Evolutionary conservation across 306 rosid genomes (phyloP), one percentile per base, ranked within the genome.

Genomic region (Coriaria nepalensis): DNA sequence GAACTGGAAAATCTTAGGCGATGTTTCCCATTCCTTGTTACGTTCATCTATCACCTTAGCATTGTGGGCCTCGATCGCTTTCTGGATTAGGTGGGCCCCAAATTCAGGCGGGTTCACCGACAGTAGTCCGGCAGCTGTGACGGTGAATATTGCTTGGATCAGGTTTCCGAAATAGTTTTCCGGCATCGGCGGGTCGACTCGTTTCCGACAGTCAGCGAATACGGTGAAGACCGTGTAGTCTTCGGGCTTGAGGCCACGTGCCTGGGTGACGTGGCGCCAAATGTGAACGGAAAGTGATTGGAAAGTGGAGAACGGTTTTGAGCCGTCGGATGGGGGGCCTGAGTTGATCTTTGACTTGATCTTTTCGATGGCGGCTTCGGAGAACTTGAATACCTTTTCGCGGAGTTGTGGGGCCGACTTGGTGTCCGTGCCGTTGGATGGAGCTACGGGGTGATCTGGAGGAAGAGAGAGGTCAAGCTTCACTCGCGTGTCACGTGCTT

Each of bases 211-310:
- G 33, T 90, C 98, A 4, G 64, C 94, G n/a, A 90, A 90, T 32
- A 90, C 92, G 1, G 98, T 90, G 76, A 73, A 90, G 12, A 85
- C 98, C 0, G 98, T 90, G 77, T 70, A 69, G 65, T 85, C 98
- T 10, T 90, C 95, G 0, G 92, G 87, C 32, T 81, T 85, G 1
- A 90, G 76, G 53, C 72, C 67, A 41, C 98, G 92, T 34, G 98
- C 94, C 0, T 50, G 55, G 51, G 55, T 75, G 49, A 90, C 84
- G 35, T 81, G 98, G 57, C 95, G 94, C 98, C 98, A 90, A 15
- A 85, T 61, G 38, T 90, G 95, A 42, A 68, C 70, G 5, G 95
- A 79, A 44, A 90, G 87, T 2, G 95, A 54, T 10, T 90, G 98
- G 45, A 90, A 90, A 5, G 98, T 90, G 14, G 98, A 85, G 74